Evolutionary conservation across 495 filamentous ascomycete genomes (phyloP), one percentile per base, ranked within the genome.

Genomic region (Neurospora pannonica): DNA sequence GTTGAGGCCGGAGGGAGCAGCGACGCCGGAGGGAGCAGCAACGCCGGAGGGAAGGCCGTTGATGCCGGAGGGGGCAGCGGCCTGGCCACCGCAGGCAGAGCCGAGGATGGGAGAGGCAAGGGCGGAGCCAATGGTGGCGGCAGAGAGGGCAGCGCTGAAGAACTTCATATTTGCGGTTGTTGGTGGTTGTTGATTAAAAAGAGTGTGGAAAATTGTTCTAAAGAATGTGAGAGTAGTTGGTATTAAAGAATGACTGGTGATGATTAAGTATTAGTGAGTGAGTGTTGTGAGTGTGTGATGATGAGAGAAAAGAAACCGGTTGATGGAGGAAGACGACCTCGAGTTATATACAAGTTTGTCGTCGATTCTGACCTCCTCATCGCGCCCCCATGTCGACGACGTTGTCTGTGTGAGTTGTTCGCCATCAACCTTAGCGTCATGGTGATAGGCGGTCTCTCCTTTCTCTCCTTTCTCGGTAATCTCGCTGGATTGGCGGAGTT

Each of bases 121-220:
- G 37, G 72, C 72, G 19, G 72, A 73, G 60, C 72, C 72, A n/a
- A 43, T 71, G 13, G 70, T 37, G 46, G 71, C 46, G 36, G 70
- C 73, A 31, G 70, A 71, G 38, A 72, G 42, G 36, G 73, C 70
- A 36, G 73, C 70, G 60, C 21, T 73, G 72, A 73, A 73, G 72
- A 73, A 73, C 71, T 73, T 73, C 72, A 73, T 73, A 9, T 67
- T 67, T 67, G 54, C 54, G 54, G 54, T 67, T 67, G 54, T 67
- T 67, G 54, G 54, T 67, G 54, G 54, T 67, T 67, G 54, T 34
- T 67, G 54, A 62, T 67, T 67, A 17, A 67, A 67, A 60, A 67
- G 28, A 34, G 34, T 67, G 21, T n/a, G n/a, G n/a, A n/a, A n/a
- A n/a, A n/a, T n/a, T n/a, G 10, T 15, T 60, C 54, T 67, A 67